Evolutionary conservation across 768 basidiomycete species (phyloP).

Genomic region (Rhodotorula paludigena): DNA sequence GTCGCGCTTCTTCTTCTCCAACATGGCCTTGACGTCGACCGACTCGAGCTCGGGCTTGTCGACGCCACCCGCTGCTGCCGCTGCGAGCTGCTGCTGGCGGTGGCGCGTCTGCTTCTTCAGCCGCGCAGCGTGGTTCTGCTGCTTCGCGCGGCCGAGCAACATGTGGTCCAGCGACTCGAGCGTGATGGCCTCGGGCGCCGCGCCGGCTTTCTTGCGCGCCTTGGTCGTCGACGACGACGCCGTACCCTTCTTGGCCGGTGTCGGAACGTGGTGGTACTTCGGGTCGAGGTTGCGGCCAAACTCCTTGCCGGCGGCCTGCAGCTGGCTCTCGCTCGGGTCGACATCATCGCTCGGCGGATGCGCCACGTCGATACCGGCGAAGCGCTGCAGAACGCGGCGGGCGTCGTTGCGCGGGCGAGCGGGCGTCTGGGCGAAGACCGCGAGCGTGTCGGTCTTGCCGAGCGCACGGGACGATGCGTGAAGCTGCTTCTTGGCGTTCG

Average conservation of each 20-base stretch:
- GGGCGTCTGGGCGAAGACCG: not conserved
- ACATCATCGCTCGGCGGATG: slow-evolving; percentile 11
- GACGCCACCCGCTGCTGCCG: too few species aligned
- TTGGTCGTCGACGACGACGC: not conserved
- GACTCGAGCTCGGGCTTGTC: not conserved
- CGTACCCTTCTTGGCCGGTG: not conserved
- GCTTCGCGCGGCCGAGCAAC: not conserved
- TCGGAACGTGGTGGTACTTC: not conserved
- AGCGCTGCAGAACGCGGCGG: not conserved
- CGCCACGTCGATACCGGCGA: not conserved
- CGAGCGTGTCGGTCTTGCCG: not conserved
- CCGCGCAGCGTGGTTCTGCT: not conserved
- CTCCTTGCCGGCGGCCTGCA: slow-evolving; percentile 1
- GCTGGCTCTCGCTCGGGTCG: slow-evolving; percentile 28
- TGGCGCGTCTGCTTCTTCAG: slow-evolving; percentile 4
- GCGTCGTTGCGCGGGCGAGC: not conserved
- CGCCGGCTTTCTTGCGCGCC: not conserved
- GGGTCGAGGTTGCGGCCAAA: slow-evolving; percentile 25
- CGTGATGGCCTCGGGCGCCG: not conserved
- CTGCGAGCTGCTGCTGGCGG: not conserved
- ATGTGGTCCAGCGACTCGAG: not conserved
- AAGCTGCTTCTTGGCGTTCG: not conserved
- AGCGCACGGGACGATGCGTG: not conserved
- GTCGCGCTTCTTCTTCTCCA: slow-evolving; percentile 22
- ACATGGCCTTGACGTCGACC: slow-evolving; percentile 13